These are phyloP conservation scores for Phytophthora cryptogea DNA, from an alignment of 352 stramenopile genomes.

Conservation along the genomic window DNA sequence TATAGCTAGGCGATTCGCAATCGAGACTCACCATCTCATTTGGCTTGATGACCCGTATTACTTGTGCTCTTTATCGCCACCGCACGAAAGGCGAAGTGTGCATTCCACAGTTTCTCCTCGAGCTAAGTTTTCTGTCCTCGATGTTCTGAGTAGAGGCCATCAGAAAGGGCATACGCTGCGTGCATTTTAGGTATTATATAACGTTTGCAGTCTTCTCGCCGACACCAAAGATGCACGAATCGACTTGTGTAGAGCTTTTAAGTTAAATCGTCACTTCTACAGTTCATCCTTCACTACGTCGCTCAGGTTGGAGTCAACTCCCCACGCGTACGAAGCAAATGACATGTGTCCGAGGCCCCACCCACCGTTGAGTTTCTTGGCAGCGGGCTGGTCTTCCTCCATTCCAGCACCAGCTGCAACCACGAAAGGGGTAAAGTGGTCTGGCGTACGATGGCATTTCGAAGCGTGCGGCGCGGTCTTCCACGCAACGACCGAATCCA, in stretches of 20 bases:
- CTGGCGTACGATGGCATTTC: slow-evolving; percentile 45
- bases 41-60: too few species aligned
- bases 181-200: too few species aligned
- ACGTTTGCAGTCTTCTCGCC: too few species aligned
- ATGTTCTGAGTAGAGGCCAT: too few species aligned
- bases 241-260: background rate
- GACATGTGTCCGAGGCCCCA: slow-evolving; percentile 48
- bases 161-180: too few species aligned
- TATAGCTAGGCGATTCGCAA: slow-evolving; percentile 17
- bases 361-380: slow-evolving; percentile 39
- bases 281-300: slow-evolving; percentile 32
- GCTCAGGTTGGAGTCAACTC: slow-evolving; percentile 32
- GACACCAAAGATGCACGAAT: too few species aligned
- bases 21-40: background rate
- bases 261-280: slow-evolving; percentile 10
- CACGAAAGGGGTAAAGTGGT: slow-evolving; percentile 59
- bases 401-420: slow-evolving; percentile 51
- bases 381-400: slow-evolving; percentile 33
- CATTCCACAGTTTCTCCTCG: too few species aligned
- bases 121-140: too few species aligned
- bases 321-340: slow-evolving; percentile 45
- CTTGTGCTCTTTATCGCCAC: background rate
- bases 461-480: slow-evolving; percentile 40
- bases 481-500: slow-evolving; percentile 39
- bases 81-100: background rate